Evolutionary conservation across 2,329 filamentous ascomycete species (phyloP), one percentile per base, ranked within the genome.

Genomic region (Neofusicoccum ribis): DNA sequence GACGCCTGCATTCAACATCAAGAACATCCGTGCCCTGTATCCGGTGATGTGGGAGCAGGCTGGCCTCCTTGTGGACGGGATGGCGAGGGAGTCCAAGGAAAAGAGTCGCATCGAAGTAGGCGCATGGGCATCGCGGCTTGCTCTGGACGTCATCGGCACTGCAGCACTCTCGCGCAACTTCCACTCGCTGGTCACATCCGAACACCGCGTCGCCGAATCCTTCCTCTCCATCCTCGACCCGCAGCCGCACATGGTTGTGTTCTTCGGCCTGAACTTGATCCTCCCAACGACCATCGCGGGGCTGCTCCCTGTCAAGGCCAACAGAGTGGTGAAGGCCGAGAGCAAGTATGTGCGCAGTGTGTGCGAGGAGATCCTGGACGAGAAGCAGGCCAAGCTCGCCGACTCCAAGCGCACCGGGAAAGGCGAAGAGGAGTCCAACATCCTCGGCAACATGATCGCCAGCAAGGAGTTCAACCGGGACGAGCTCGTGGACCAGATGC

Each of bases 11-110:
- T 95, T 96, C 75, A 83, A 87, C 8, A 93, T 91, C 72, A 86
- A 91, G 31, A 90, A 93, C 71, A 80, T 94, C 73, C 93, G 93
- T 73, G 85, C 92, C 66, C 80, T 95, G 17, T 93, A 93, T 69
- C 89, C 91, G 0, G 78, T 88, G 12, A 94, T 96, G 77, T 96
- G 91, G 91, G 51, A 37, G 37, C 34, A 56, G 20, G 34, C 51
- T 34, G 47, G 27, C 23, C 31, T 51, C 27, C 47, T 51, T 11
- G 47, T 51, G 11, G 27, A 51, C 27, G 20, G 23, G 23, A 51
- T 51, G 47, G 4, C n/a, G 23, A 23, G 20, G 36, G 31, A 20
- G 9, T 20, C 37, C 9, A 71, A 77, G 37, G 94, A 94, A 77
- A 52, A 37, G 56, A n/a, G 34, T 12, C 8, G 14, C 17, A 74